phyloP scores from a whole-genome alignment of 495 filamentous ascomycete genomes.

The Hyaloscypha finlandica region DNA sequence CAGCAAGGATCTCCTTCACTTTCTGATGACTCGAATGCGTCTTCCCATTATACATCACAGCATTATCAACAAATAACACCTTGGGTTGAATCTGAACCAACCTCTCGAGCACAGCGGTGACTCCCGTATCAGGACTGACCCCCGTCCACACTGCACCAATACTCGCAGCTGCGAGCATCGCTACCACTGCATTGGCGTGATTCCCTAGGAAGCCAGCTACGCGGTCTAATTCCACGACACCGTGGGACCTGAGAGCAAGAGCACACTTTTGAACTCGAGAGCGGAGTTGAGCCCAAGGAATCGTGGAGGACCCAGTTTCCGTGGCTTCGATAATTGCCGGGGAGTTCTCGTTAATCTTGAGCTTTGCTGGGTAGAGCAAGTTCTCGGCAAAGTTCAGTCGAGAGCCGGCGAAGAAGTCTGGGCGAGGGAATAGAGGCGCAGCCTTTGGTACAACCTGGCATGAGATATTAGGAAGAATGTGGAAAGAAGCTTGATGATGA shows the following conservation, averaged over 20 bases:
- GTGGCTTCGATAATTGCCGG: conserved; percentile 64
- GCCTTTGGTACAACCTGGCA: conserved; percentile 66
- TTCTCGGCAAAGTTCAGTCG: conserved; percentile 66
- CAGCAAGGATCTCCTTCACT: conserved; percentile 64
- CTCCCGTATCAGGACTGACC: conserved; percentile 75
- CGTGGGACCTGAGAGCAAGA: conserved; percentile 59
- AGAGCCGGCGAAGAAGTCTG: conserved; percentile 74
- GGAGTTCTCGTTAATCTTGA: conserved; percentile 55
- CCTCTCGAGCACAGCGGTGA: conserved; percentile 72
- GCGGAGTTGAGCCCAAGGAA: conserved; percentile 66
- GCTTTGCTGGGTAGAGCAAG: conserved; percentile 51
- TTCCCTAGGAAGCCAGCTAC: conserved; percentile 73
- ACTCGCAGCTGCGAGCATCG: conserved; percentile 63
- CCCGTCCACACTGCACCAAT: conserved; percentile 72
- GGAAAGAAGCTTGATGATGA: not conserved
- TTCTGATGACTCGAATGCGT: conserved; percentile 65
- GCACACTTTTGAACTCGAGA: conserved; percentile 52
- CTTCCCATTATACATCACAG: conserved; percentile 75
- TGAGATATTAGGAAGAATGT: conserved; percentile 2
- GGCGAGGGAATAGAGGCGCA: conserved; percentile 78
- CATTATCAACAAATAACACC: conserved; percentile 76
- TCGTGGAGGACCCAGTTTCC: conserved; percentile 54
- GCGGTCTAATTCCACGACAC: conserved; percentile 66
- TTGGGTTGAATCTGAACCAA: conserved; percentile 68
- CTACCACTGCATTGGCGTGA: conserved; percentile 64